These are phyloP conservation scores for Chenopodium album DNA, from an alignment of 148 eudicot species.

Conservation along the genomic window DNA sequence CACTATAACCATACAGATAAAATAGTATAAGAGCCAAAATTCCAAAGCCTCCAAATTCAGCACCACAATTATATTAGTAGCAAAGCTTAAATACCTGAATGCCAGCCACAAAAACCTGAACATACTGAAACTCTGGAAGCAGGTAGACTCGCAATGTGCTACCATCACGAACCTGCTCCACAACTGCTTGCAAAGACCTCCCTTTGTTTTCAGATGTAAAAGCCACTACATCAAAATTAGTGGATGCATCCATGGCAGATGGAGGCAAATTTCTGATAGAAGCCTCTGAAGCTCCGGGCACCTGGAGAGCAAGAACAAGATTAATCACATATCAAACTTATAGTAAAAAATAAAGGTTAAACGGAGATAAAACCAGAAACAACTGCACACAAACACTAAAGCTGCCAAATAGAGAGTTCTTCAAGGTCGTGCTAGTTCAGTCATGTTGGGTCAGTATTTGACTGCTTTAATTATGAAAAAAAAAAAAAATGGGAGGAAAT, in stretches of 20 bases:
- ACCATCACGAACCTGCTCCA: constrained; percentile 96
- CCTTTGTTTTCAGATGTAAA: constrained; percentile 64
- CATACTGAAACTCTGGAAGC: constrained; percentile 85
- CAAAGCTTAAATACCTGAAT: constrained; percentile 53
- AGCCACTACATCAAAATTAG: constrained; percentile 61
- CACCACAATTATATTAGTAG: neutral
- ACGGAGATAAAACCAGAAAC: neutral
- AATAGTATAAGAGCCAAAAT: constrained; percentile 2
- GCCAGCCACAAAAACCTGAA: constrained; percentile 88
- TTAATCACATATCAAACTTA: neutral
- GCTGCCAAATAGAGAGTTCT: neutral
- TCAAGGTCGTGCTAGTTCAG: neutral
- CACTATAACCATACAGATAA: constrained; percentile 38
- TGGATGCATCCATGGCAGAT: constrained; percentile 71
- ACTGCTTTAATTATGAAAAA: neutral
- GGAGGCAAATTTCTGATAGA: constrained; percentile 86
- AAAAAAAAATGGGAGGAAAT: neutral
- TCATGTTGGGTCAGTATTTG: neutral
- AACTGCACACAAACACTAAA: neutral
- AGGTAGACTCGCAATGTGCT: constrained; percentile 78
- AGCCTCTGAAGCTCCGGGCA: constrained; percentile 81
- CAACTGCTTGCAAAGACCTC: constrained; percentile 71
- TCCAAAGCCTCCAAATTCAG: neutral
- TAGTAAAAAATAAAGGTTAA: neutral
- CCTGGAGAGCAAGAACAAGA: constrained; percentile 37